Evolutionary conservation across 768 basidiomycete species (phyloP).

Genomic region (Amanita polypyramis): DNA sequence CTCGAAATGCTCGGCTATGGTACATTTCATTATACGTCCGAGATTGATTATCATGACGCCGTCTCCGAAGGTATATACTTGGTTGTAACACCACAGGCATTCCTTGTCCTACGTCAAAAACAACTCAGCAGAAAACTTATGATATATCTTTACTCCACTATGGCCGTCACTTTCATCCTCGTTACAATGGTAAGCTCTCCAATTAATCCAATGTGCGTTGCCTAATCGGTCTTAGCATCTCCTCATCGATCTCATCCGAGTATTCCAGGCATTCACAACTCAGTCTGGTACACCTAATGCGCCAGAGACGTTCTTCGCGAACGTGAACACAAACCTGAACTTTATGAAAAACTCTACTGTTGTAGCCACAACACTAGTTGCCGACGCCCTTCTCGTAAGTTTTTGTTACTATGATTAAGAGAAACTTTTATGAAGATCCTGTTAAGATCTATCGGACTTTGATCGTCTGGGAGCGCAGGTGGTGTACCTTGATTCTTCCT

Average conservation of each 20-base stretch:
- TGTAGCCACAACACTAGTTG: neutral
- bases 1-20: conserved; percentile 6
- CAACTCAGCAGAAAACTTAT: neutral
- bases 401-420: neutral
- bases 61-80: conserved; percentile 1
- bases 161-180: neutral
- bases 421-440: neutral
- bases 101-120: neutral
- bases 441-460: conserved; percentile 6
- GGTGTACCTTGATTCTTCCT: neutral
- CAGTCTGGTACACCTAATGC: neutral
- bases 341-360: conserved; percentile 1
- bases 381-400: conserved; percentile 1
- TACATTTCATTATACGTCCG: neutral
- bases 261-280: neutral
- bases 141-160: neutral
- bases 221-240: conserved; percentile 1
- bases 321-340: conserved; percentile 3
- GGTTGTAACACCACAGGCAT: neutral
- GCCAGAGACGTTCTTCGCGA: neutral
- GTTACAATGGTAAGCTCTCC: neutral
- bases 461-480: conserved; percentile 2
- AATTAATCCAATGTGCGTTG: neutral
- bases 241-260: neutral
- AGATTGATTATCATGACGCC: neutral